Conservation (phyloP, 345 rosid species). For the Eutrema yunnanense region DNA sequence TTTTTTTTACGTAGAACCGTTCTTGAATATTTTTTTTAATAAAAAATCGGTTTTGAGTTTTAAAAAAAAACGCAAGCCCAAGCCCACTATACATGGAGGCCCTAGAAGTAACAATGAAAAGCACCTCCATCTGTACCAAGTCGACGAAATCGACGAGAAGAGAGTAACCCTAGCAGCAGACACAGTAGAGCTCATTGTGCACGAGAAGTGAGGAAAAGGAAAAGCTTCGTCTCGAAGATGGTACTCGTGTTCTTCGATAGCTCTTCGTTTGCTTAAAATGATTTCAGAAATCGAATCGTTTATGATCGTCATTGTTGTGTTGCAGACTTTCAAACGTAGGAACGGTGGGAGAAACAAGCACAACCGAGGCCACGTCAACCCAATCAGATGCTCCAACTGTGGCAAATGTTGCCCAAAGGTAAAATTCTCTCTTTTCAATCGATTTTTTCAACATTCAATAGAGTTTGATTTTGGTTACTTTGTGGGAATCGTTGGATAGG, state of each 20-base stretch:
- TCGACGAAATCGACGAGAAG: too few species aligned
- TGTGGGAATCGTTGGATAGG: slow-evolving; percentile 31
- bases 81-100: too few species aligned
- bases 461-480: neutral
- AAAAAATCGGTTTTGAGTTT: too few species aligned
- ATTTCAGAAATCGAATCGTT: neutral
- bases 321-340: slow-evolving; percentile 91
- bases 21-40: too few species aligned
- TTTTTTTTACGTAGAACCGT: too few species aligned
- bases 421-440: neutral
- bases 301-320: neutral
- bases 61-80: too few species aligned
- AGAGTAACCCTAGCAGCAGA: too few species aligned
- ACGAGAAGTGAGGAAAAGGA: neutral
- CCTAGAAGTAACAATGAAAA: too few species aligned
- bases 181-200: too few species aligned
- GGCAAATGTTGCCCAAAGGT: slow-evolving; percentile 96
- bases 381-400: slow-evolving; percentile 93
- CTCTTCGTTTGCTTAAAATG: neutral
- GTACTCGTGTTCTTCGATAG: neutral
- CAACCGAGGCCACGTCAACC: slow-evolving; percentile 88
- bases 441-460: neutral
- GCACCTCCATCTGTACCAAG: too few species aligned
- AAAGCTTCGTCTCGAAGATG: neutral
- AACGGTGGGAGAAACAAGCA: slow-evolving; percentile 98